Evolutionary conservation across 495 filamentous ascomycete species (phyloP), one percentile per base, ranked within the genome.

Genomic region (Penicillium canescens): DNA sequence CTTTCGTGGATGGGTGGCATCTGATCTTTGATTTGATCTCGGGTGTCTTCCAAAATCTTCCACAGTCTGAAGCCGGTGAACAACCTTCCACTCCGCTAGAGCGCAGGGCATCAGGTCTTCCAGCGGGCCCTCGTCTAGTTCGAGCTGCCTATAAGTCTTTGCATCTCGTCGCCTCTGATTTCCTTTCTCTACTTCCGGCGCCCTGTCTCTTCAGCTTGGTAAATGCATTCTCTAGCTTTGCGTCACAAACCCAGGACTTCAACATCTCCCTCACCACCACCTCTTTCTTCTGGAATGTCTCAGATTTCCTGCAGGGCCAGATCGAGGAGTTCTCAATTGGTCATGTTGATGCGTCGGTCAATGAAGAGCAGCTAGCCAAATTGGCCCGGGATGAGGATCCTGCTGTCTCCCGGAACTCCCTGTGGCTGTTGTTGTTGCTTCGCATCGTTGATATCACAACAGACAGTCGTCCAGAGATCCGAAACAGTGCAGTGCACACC

Each of bases 201-300:
- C 76, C 81, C 24, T 94, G 89, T 68, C 83, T 96, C 35, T 76
- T 92, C 49, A 87, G 86, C 53, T 81, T 98, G 14, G 86, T 97
- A 55, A 88, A 97, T 72, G 89, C 91, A 40, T 82, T 98, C 18
- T 89, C 89, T 57, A 85, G 85, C 52, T 98, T 98, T 71, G 89
- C 87, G 47, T 82, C 84, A 2, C 93, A 98, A 65, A 79, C 84
- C 35, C 88, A 96, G 57, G 94, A 98, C 68, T 82, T 98, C 48
- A 98, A 98, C 59, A 95, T 97, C 50, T 95, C 92, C 0, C 75
- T 98, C 13, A 97, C 95, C 13, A 92, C 91, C 2, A 87, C 94
- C 10, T 96, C 93, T 0, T 95, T 95, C 62, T 96, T 96, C 71
- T 96, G 91, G 88, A 91, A 91, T 55, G 82, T 96, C 11, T 96